Evolutionary conservation across 208 protist species (phyloP), one percentile per base, ranked within the genome.

Genomic region (Kentomonas sorsogonicus): DNA sequence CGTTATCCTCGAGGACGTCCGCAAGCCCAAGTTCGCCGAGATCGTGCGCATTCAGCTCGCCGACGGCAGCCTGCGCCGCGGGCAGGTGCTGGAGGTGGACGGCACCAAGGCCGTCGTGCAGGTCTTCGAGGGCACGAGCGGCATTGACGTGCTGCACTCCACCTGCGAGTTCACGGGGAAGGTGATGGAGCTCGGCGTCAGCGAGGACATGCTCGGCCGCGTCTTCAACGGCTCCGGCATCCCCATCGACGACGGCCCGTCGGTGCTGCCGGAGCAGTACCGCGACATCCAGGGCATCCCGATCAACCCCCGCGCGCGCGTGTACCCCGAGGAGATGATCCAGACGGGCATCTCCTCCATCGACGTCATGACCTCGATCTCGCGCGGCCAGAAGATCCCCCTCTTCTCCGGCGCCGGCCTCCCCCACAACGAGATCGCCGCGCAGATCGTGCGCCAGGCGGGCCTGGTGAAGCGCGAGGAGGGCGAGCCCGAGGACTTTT

Each of bases 251-350:
- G 94, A 99, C 60, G 96, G 95, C 47, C 97, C 98, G 38, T 58
- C 78, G 31, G 95, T 99, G 31, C 65, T 99, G 6, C 93, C 99
- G 7, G 98, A 99, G 85, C 96, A 99, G 69, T 99, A 97, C 80
- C 85, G 98, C 40, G 96, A 99, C 79, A 99, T 99, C 74, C 66
- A 99, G 66, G 98, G 98, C 65, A 95, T 98, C 72, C 97, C 98
- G 30, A 99, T 99, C 79, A 99, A 99, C 91, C 99, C 99, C 6
- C 97, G 83, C 36, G 77, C 83, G 6, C 91, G 99, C 60, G 96
- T 98, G 41, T 99, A 99, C 88, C 99, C 99, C 25, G 85, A 99
- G 90, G 97, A 99, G 79, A 99, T 99, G 98, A 99, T 99, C 67
- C 98, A 99, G 87, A 99, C 99, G 9, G 99, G 99, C 78, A 99